Conservation (phyloP, 257 asterid species). For the Mentha longifolia region DNA sequence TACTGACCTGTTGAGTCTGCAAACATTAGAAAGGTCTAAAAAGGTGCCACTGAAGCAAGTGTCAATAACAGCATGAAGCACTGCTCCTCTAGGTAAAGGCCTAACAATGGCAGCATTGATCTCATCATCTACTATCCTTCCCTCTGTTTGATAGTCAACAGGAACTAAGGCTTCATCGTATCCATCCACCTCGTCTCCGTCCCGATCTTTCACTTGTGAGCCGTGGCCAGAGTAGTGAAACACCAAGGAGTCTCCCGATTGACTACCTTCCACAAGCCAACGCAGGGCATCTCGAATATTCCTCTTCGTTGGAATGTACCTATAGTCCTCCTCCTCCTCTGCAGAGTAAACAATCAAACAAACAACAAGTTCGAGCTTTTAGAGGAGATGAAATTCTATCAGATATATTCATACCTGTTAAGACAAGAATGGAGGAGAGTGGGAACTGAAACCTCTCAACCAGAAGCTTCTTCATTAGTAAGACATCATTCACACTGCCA, state of each 20-base stretch:
- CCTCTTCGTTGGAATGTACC: constrained; percentile 63
- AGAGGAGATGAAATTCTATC: too few relatives aligned
- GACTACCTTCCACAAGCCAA: constrained; percentile 80
- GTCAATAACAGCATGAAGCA: constrained; percentile 82
- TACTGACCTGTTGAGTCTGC: constrained; percentile 74
- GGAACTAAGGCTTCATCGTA: constrained; percentile 77
- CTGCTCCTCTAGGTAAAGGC: constrained; percentile 76
- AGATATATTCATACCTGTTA: constrained; percentile 79
- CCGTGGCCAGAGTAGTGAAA: constrained; percentile 90
- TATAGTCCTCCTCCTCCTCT: constrained; percentile 67
- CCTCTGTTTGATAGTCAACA: constrained; percentile 71
- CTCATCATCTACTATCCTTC: constrained; percentile 83
- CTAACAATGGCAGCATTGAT: constrained; percentile 71
- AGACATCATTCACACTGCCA: constrained; percentile 68
- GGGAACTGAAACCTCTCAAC: constrained; percentile 63
- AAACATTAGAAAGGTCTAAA: constrained; percentile 65
- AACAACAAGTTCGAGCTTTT: too few relatives aligned
- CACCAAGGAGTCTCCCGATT: constrained; percentile 79
- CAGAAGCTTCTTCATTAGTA: constrained; percentile 54
- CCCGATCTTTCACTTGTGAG: constrained; percentile 57
- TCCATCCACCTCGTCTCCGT: constrained; percentile 85
- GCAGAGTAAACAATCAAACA: constrained; percentile 41
- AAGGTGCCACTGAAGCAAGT: constrained; percentile 89
- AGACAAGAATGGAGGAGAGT: constrained; percentile 55
- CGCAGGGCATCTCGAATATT: constrained; percentile 65